Evolutionary conservation across 257 asterid genomes (phyloP).

Genomic region (Scutellaria baicalensis): DNA sequence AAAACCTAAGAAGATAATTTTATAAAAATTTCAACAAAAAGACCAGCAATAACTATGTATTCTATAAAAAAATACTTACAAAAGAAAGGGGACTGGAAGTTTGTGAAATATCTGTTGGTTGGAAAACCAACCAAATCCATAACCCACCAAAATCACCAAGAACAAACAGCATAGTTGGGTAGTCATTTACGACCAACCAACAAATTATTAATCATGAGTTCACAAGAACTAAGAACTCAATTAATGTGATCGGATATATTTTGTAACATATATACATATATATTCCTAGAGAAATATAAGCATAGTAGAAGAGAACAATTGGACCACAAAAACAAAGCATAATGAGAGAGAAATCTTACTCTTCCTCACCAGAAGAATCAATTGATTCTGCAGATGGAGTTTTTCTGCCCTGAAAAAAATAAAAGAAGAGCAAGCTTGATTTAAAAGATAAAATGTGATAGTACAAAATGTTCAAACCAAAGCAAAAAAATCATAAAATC

Average conservation of each 20-base stretch:
- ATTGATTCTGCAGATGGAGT: constrained; percentile 68
- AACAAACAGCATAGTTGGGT: neutral
- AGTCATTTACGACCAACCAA: neutral
- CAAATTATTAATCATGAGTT: neutral
- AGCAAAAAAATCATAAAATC: neutral
- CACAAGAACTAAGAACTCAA: neutral
- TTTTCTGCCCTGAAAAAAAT: constrained; percentile 50
- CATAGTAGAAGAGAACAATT: neutral
- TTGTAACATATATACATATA: neutral
- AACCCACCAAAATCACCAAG: neutral
- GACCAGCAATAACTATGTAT: neutral
- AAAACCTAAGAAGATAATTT: neutral
- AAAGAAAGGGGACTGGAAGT: neutral
- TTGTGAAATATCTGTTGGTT: neutral
- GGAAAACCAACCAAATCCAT: constrained; percentile 1
- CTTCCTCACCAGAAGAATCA: constrained; percentile 96
- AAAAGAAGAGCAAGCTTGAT: constrained; percentile 15
- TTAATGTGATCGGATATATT: neutral
- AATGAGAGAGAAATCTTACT: constrained; percentile 48
- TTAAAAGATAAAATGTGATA: neutral
- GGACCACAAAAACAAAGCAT: constrained; percentile 1
- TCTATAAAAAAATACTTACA: neutral
- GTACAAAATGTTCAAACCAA: neutral
- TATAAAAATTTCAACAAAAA: neutral
- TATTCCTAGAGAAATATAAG: neutral